Base-by-base conservation (phyloP, 176 grass and related monocot species). In the Cenchrus americanus region DNA sequence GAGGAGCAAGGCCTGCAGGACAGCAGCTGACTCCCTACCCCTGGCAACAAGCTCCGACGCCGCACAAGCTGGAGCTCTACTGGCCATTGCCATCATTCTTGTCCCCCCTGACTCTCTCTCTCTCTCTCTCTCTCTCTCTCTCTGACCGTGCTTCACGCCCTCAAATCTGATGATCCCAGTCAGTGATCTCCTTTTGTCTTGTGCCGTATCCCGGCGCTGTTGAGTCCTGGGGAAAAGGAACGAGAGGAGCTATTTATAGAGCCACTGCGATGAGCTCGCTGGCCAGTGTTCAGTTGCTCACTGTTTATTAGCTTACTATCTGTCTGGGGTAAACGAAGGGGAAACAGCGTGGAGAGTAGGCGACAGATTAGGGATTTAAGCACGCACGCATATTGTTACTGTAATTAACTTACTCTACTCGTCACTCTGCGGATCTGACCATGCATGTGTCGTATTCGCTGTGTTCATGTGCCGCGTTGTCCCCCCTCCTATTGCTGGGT, bases 1-100 rank as follows among this genome's bases (percentile, higher is more conserved):
- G 11, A 61, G n/a, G 58, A 61, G 41, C 9, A 82, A 24, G 26
- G 23, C 55, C 26, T 50, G 12, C 7, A 83, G 80, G 1, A 59
- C 10, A 3, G 54, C 80, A 12, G 80, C 68, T 7, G 80, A 48
- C 10, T 82, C 66, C 68, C 80, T 82, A 4, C 68, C 80, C 68
- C n/a, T 71, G 54, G 54, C 80, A 18, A 82, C 41, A 57, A 73
- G 6, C 80, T 73, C 54, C 13, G 54, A 12, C 10, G 61, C 77
- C 5, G 61, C 61, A 66, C 61, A 37, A 3, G 77, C 24, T 7
- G 44, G 17, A 46, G 27, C 27, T 5, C 17, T 7, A 5, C 11
- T 14, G 15, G 58, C 60, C 60, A 34, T 64, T 5, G 58, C 58
- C 43, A 6, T 6, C 15, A 3, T 9, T 15, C 6, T 14, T 15